These are phyloP conservation scores for Agrostemma githago DNA, from an alignment of 148 eudicot genomes.

Conservation along the genomic window DNA sequence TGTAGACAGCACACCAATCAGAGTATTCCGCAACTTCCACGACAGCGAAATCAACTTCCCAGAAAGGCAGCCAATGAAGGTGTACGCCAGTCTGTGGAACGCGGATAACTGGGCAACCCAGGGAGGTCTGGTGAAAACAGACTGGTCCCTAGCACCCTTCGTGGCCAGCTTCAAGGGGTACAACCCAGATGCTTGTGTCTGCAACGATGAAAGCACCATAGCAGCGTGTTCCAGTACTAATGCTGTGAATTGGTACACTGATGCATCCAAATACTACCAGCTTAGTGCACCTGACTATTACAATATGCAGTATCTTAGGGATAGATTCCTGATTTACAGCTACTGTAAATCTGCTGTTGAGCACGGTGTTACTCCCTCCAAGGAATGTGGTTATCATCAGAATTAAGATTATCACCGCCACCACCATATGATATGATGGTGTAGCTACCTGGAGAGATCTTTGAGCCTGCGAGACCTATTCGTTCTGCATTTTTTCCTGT, in stretches of 20 bases:
- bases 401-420: not conserved
- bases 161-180: slow-evolving; percentile 14
- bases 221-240: not conserved
- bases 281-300: not conserved
- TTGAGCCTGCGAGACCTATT: not conserved
- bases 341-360: slow-evolving; percentile 12
- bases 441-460: not conserved
- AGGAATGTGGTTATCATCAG: slow-evolving; percentile 1
- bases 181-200: slow-evolving; percentile 3
- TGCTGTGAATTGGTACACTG: not conserved
- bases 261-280: slow-evolving; percentile 10
- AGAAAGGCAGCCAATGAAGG: slow-evolving; percentile 6
- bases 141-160: not conserved
- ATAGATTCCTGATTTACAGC: slow-evolving; percentile 15
- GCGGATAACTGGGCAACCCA: slow-evolving; percentile 26
- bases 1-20: slow-evolving; percentile 19
- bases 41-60: slow-evolving; percentile 13
- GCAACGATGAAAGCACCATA: not conserved
- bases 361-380: not conserved
- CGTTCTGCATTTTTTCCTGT: not conserved
- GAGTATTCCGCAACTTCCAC: slow-evolving; percentile 12
- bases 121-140: slow-evolving; percentile 8
- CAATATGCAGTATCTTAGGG: slow-evolving; percentile 16
- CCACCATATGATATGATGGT: not conserved
- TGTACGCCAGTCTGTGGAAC: slow-evolving; percentile 22